Conservation (phyloP, 2,329 filamentous ascomycete genomes). For the Exophiala viscosa region DNA sequence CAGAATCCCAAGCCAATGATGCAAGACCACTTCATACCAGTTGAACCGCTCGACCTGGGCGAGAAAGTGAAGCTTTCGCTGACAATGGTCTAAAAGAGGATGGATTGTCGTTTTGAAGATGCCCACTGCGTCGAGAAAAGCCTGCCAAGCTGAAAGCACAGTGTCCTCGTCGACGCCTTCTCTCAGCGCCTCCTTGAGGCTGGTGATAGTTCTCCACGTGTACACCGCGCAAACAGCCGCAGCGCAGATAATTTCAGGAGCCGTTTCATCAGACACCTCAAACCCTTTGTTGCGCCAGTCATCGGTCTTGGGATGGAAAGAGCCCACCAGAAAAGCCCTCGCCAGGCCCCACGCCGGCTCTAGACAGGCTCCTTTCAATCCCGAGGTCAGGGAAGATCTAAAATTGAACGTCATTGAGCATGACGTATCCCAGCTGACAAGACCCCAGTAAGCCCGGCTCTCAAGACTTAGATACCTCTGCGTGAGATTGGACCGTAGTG, state of each 20-base stretch:
- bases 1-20: conserved; percentile 32
- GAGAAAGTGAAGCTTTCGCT: conserved; percentile 33
- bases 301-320: conserved; percentile 28
- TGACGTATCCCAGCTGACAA: conserved; percentile 42
- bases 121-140: conserved; percentile 28
- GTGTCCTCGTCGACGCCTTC: conserved; percentile 32
- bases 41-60: conserved; percentile 29
- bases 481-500: too few species aligned
- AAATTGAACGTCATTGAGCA: conserved; percentile 41
- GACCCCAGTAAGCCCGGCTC: conserved; percentile 41
- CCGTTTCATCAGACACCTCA: conserved; percentile 29
- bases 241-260: conserved; percentile 31
- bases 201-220: conserved; percentile 30
- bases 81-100: conserved; percentile 27
- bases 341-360: conserved; percentile 30
- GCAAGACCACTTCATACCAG: conserved; percentile 32
- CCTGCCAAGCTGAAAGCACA: conserved; percentile 29
- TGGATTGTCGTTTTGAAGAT: conserved; percentile 31
- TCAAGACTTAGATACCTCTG: conserved; percentile 38
- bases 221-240: conserved; percentile 30
- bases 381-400: conserved; percentile 38
- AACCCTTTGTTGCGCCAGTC: conserved; percentile 27
- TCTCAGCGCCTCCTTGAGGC: conserved; percentile 32
- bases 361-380: conserved; percentile 31
- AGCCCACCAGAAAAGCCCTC: conserved; percentile 26